Evolutionary conservation across 305 asterid genomes (phyloP).

Genomic region (Withania somnifera): DNA sequence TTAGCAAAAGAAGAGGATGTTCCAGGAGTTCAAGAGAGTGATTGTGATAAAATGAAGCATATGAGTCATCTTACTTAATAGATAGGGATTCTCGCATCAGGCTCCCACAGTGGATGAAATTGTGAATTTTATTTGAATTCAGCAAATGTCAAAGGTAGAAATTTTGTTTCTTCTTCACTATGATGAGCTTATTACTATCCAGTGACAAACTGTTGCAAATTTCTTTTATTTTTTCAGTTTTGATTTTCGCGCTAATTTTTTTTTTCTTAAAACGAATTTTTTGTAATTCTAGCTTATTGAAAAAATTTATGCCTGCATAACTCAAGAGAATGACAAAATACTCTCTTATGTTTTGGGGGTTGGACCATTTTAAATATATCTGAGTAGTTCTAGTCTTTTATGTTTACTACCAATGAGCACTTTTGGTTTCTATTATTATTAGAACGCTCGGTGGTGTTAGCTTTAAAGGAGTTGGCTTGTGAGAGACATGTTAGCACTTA

Average conservation of each 20-base stretch:
- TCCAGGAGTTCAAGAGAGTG: conserved; percentile 19
- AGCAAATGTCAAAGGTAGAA: neutral
- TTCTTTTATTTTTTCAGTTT: neutral
- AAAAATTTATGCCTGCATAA: neutral
- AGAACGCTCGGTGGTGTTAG: neutral
- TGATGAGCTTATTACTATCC: neutral
- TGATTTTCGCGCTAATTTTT: neutral
- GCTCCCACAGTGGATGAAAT: conserved; percentile 1
- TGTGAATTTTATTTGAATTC: neutral
- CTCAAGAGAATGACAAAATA: neutral
- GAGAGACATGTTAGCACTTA: neutral
- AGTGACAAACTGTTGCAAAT: neutral
- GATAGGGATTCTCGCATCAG: conserved; percentile 18
- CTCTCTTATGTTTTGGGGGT: neutral
- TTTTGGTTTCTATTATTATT: neutral
- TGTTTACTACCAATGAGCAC: neutral
- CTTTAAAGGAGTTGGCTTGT: neutral
- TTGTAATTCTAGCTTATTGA: neutral
- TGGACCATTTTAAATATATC: neutral
- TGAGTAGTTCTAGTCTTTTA: neutral
- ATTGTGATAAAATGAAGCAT: conserved; percentile 10
- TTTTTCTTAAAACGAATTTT: neutral
- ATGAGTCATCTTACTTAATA: conserved; percentile 20
- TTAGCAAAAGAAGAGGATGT: conserved; percentile 10
- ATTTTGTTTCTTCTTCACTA: neutral